Evolutionary conservation across 2,329 filamentous ascomycete genomes (phyloP), one percentile per base, ranked within the genome.

Genomic region (Arthrobotrys conoides): DNA sequence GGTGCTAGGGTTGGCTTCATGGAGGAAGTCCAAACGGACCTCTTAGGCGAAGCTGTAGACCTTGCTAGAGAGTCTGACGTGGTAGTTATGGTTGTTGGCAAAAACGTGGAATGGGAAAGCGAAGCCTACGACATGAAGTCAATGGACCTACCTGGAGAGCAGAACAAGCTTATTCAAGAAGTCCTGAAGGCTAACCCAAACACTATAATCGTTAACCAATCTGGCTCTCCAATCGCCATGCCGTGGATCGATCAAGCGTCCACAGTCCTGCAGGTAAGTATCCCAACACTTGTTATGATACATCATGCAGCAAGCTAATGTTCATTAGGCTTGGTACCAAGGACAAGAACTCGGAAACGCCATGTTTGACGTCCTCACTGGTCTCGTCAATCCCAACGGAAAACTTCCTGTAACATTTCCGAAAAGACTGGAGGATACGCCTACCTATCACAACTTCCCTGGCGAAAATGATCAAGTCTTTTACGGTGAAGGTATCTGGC

Each of bases 331-430:
- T 6, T 96, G 92, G 92, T 96, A 94, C 82, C 92, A 92, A 77
- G 93, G 93, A n/a, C 93, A 96, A 82, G 93, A 96, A 85, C 91
- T 91, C 4, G 93, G 93, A 5, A 93, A 94, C 82, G 91, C 90
- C 10, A 91, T 96, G 79, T 92, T 91, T 0, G 92, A 95, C 80
- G 87, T 95, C 0, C 86, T 95, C 0, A 92, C 93, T 80, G 93
- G 92, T 59, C 88, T 91, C 79, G 88, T 89, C 57, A 94, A 92
- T 82, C 93, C 93, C 0, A 91, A 89, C 53, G 92, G 90, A 14
- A 94, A 94, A 83, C 87, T 94, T 0, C 91, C 92, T 0, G 86
- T 94, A 22, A 91, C 88, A 1, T 94, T 94, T 85, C 93, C 93
- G 0, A 87, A 86, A 66, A 86, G 87, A 16, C 83, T 91, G 0